Conservation (phyloP, 306 rosid species). For the Cicer arietinum region DNA sequence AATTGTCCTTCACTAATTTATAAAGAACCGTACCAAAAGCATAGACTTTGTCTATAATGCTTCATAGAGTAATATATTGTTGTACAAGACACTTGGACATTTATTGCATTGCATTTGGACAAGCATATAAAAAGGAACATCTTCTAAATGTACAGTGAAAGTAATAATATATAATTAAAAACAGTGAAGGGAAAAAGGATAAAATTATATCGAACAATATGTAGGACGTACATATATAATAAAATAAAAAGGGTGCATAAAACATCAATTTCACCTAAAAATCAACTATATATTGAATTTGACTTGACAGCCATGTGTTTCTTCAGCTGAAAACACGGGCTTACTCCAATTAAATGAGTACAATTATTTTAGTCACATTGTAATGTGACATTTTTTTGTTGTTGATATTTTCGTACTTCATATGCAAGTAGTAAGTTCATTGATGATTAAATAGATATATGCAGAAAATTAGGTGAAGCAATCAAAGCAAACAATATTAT, state of each 20-base stretch:
- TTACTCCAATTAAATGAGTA: slow-evolving; percentile 33
- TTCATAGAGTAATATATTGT: not conserved
- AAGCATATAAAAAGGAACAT: not conserved
- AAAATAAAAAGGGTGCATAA: not conserved
- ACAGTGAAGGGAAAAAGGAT: not conserved
- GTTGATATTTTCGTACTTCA: no score
- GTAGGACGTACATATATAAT: not conserved
- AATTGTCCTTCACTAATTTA: not conserved
- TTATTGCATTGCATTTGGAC: not conserved
- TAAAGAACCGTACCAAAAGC: not conserved
- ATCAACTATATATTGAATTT: slow-evolving; percentile 10
- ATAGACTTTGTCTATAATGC: not conserved
- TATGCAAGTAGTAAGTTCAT: no score
- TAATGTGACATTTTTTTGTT: not conserved
- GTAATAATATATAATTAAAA: not conserved
- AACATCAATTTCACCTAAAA: slow-evolving; percentile 4
- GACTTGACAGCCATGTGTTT: slow-evolving; percentile 40
- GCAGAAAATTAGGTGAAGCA: no score
- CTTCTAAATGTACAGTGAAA: not conserved
- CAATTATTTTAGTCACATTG: slow-evolving; percentile 19
- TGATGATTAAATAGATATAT: no score
- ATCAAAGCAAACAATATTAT: no score
- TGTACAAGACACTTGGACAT: slow-evolving; percentile 4
- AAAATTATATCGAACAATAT: not conserved
- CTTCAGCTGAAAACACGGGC: slow-evolving; percentile 48